Evolutionary conservation across 768 basidiomycete genomes (phyloP).

Genomic region (Serendipita sp.): DNA sequence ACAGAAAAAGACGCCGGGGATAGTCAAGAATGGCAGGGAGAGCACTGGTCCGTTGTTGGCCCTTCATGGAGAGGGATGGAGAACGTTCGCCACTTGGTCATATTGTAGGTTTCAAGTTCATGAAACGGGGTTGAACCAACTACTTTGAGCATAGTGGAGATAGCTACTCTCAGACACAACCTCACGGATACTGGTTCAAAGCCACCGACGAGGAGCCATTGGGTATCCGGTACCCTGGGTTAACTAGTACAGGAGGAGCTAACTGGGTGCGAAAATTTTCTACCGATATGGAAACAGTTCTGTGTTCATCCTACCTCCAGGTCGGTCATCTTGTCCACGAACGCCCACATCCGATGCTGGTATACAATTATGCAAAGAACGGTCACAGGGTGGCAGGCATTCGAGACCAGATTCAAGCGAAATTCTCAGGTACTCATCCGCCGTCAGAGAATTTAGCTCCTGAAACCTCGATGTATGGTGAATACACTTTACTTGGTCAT

Average conservation of each 20-base stretch:
- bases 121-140: not conserved
- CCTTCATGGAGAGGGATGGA: constrained; percentile 30
- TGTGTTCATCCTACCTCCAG: not conserved
- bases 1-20: not conserved
- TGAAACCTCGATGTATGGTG: constrained; percentile 31
- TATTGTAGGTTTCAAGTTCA: constrained; percentile 32
- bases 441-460: constrained; percentile 28
- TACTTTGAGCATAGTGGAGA: constrained; percentile 35
- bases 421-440: constrained; percentile 26
- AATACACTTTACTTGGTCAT: not conserved
- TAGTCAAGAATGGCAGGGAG: not conserved
- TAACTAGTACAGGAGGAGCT: constrained; percentile 33
- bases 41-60: constrained; percentile 9
- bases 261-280: constrained; percentile 45
- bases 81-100: constrained; percentile 28
- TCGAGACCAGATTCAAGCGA: constrained; percentile 22
- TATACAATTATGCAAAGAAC: constrained; percentile 42
- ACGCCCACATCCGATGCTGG: constrained; percentile 27
- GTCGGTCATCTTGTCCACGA: constrained; percentile 19
- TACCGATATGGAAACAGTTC: constrained; percentile 16
- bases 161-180: constrained; percentile 32
- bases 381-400: constrained; percentile 22
- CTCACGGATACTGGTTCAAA: constrained; percentile 19
- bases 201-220: constrained; percentile 32
- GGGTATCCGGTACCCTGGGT: constrained; percentile 34